Evolutionary conservation across 176 grass and related monocot genomes (phyloP), one percentile per base, ranked within the genome.

Genomic region (Triticum timopheevii): DNA sequence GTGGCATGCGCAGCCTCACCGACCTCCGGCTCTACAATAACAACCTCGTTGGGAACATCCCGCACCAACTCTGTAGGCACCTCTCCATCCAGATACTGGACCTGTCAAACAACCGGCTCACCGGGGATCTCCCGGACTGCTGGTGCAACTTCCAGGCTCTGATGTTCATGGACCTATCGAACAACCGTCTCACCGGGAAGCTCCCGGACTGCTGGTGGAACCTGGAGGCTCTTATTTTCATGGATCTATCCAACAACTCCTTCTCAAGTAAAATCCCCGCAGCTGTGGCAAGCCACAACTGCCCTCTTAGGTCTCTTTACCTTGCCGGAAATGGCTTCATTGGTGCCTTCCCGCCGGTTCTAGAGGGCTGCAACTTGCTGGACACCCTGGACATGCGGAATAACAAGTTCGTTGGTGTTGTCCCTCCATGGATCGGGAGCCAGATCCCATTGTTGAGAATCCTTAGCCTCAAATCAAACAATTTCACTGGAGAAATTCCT

Each of bases 181-280:
- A 42, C 39, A 42, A 42, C 39, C 1, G 9, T 9, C 9, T 42
- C 8, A 2, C 9, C 0, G 39, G 39, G 9, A 1, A 42, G 9
- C 39, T 42, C 9, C 39, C 39, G 2, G 2, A 42, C 39, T 42
- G 39, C 39, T 42, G 39, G 39, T 42, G 50, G 15, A 45, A 88
- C 5, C 56, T 86, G 54, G 10, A 73, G 44, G 39, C 1, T 8
- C 34, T 91, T 34, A 24, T 75, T 19, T 85, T 88, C 50, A 69
- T 96, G 79, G 88, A 91, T 63, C 42, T 96, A 0, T 90, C 85
- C 78, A 54, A 83, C 59, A 95, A 95, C 31, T 38, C 77, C 4
- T 77, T 95, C 13, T 65, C 64, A 10, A 91, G 94, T 30, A 47
- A 82, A 42, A 86, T 96, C 15, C 71, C 91, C 0, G 3, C 11